Conservation (phyloP, 164 flowering plant species). For the Santalum album region DNA sequence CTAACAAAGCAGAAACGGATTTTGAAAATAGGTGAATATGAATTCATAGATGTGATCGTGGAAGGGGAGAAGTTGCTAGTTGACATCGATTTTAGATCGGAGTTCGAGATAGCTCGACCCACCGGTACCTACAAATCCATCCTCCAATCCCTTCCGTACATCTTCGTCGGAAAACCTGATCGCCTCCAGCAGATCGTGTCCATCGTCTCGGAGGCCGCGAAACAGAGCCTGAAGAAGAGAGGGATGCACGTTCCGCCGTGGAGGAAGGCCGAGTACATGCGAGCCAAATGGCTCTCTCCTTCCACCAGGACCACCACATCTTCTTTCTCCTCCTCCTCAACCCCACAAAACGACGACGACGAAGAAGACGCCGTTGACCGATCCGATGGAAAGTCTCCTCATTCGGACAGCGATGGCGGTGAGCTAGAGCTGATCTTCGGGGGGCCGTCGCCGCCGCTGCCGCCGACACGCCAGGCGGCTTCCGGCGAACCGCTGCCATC, state of each 20-base stretch:
- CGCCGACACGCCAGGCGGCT: not conserved
- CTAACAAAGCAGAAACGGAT: not conserved
- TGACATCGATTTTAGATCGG: conserved; percentile 55
- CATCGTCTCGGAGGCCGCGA: conserved; percentile 53
- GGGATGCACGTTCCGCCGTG: conserved; percentile 78
- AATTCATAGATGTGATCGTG: conserved; percentile 51
- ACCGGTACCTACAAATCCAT: conserved; percentile 42
- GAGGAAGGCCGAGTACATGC: conserved; percentile 63
- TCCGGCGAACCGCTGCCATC: not conserved
- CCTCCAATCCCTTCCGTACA: conserved; percentile 40
- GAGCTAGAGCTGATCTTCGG: conserved; percentile 42
- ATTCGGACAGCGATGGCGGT: conserved; percentile 17
- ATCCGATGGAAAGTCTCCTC: not conserved
- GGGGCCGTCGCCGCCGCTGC: conserved; percentile 12
- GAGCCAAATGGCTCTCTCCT: conserved; percentile 56
- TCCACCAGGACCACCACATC: conserved; percentile 19
- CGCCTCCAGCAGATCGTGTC: conserved; percentile 57
- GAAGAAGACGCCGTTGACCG: conserved; percentile 5
- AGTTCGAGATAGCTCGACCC: conserved; percentile 61
- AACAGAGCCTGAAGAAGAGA: conserved; percentile 68
- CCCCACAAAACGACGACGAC: not conserved
- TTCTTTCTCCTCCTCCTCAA: not conserved
- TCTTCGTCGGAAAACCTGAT: conserved; percentile 59
- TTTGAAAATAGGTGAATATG: conserved; percentile 41
- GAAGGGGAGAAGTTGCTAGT: conserved; percentile 44